Evolutionary conservation across 768 basidiomycete genomes (phyloP), one percentile per base, ranked within the genome.

Genomic region (Boletus sp.): DNA sequence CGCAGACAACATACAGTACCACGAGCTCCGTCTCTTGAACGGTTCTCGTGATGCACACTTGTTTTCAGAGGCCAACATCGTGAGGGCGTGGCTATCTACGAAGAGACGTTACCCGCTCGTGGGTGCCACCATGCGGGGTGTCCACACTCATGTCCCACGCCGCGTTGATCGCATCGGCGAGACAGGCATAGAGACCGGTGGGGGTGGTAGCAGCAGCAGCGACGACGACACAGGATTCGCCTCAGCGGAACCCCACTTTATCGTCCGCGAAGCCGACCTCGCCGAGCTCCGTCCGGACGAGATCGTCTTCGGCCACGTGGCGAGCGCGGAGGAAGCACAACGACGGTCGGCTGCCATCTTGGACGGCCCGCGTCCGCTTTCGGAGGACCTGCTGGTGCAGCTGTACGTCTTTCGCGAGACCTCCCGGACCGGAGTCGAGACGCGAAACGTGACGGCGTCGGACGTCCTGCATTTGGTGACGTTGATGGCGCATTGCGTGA

Each of bases 51-150:
- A 58, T 55, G 46, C 56, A 57, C 29, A 54, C 67, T 30, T 66
- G 32, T 69, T 73, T 53, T 63, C 68, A 10, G 52, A 65, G 8
- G 59, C 59, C 10, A 82, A 78, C 55, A 63, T 85, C 39, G 37
- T 45, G 3, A 67, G 67, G 29, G 72, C 79, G 2, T 86, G 83
- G 83, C 33, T 69, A 15, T 64, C 73, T 11, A 65, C 81, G 24
- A 85, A 85, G 67, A 69, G 67, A 30, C 75, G 71, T 36, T 83
- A 73, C 57, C 84, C 84, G 2, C 71, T 86, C 7, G 77, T 81
- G 12, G 80, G 75, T 5, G 75, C 78, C 7, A 68, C 56, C 5
- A 59, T 83, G 6, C n/a, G 69, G 72, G 46, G 70, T 20, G 36
- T 18, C 17, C 8, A 3, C 2, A 24, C 24, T 24, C 24, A 3